Evolutionary conservation across 495 filamentous ascomycete species (phyloP).

Genomic region (Talaromyces proteolyticus): DNA sequence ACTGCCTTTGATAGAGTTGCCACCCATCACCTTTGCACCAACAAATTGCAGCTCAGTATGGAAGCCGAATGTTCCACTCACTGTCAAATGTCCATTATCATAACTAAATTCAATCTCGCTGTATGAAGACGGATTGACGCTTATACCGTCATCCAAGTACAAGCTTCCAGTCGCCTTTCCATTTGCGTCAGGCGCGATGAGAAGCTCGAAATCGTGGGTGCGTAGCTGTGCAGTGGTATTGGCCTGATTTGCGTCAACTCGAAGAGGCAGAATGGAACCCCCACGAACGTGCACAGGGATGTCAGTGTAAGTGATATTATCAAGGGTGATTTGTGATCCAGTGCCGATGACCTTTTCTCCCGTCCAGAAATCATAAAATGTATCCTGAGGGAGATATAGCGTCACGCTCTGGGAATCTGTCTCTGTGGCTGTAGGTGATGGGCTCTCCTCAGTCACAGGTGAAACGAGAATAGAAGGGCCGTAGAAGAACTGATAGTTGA

Average conservation of each 20-base stretch:
- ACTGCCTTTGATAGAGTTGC: neutral
- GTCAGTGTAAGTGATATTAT: constrained; percentile 59
- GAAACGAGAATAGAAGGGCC: constrained; percentile 56
- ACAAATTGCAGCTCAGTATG: neutral
- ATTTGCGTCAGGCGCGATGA: constrained; percentile 5
- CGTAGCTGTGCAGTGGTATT: neutral
- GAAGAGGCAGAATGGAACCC: constrained; percentile 52
- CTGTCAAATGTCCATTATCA: neutral
- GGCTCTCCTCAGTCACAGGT: constrained; percentile 55
- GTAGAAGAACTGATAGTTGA: constrained; percentile 54
- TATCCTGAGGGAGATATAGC: constrained; percentile 47
- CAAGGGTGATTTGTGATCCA: constrained; percentile 52
- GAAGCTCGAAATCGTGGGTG: constrained; percentile 2
- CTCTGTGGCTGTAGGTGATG: constrained; percentile 23
- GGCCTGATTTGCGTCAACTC: constrained; percentile 16
- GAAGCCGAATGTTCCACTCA: neutral
- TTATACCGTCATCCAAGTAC: constrained; percentile 8
- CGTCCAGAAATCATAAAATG: constrained; percentile 74
- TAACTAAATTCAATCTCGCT: neutral
- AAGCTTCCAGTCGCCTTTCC: constrained; percentile 5
- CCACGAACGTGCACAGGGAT: constrained; percentile 64
- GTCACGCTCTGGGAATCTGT: constrained; percentile 53
- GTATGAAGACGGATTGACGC: neutral
- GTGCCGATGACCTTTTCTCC: constrained; percentile 34
- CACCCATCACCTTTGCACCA: neutral